These are phyloP conservation scores for Sporisorium scitamineum DNA, from an alignment of 1,284 basidiomycete genomes.

Conservation along the genomic window DNA sequence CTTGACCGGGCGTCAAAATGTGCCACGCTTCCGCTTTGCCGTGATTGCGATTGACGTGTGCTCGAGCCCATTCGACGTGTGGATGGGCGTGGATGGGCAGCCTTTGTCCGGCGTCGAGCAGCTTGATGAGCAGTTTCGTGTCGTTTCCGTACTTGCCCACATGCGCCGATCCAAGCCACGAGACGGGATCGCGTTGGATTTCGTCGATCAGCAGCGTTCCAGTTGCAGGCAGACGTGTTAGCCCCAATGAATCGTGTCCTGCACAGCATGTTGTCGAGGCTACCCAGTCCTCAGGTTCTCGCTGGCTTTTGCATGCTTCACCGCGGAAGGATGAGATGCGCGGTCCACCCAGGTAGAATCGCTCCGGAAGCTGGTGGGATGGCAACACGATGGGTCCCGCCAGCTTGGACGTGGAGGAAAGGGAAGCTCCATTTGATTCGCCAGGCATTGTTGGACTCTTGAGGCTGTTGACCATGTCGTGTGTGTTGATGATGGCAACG, in stretches of 20 bases:
- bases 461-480: neutral
- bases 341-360: slow-evolving; percentile 37
- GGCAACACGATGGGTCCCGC: slow-evolving; percentile 24
- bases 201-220: slow-evolving; percentile 33
- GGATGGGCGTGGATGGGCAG: slow-evolving; percentile 43
- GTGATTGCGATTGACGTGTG: slow-evolving; percentile 29
- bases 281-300: slow-evolving; percentile 44
- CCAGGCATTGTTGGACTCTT: slow-evolving; percentile 8
- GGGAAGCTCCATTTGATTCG: slow-evolving; percentile 4
- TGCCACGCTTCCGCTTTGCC: slow-evolving; percentile 46
- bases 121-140: slow-evolving; percentile 41
- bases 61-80: slow-evolving; percentile 29
- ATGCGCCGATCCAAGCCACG: slow-evolving; percentile 29
- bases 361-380: slow-evolving; percentile 39
- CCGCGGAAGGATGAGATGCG: slow-evolving; percentile 34
- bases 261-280: slow-evolving; percentile 42
- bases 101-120: slow-evolving; percentile 38
- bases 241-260: slow-evolving; percentile 36
- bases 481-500: neutral
- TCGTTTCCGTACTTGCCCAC: slow-evolving; percentile 30
- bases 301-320: slow-evolving; percentile 14
- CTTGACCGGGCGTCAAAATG: slow-evolving; percentile 21
- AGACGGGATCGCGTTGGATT: slow-evolving; percentile 14
- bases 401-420: slow-evolving; percentile 5
- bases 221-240: slow-evolving; percentile 22